Evolutionary conservation across 495 filamentous ascomycete genomes (phyloP).

Genomic region (Echria macrotheca): DNA sequence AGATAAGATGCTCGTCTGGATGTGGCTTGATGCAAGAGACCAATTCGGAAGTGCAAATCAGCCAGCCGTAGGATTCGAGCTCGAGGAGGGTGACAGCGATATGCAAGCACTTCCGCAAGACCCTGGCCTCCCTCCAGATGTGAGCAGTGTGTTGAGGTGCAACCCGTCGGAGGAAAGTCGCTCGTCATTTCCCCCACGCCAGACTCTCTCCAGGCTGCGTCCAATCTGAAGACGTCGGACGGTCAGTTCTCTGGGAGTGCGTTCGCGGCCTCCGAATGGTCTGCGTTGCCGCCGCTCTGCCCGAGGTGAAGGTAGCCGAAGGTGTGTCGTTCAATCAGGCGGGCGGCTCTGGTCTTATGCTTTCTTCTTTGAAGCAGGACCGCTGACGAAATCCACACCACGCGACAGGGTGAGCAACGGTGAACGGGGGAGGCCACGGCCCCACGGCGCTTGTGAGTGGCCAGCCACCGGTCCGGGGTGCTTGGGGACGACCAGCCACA

Average conservation of each 20-base stretch:
- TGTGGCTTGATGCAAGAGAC: not conserved
- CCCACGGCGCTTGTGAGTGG: slow-evolving; percentile 1
- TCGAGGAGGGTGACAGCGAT: slow-evolving; percentile 1
- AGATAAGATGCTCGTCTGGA: slow-evolving; percentile 5
- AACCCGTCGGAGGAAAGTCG: too few relatives aligned
- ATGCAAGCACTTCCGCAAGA: slow-evolving; percentile 10
- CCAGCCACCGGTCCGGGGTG: not conserved
- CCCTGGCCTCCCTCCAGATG: not conserved
- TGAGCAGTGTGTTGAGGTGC: too few relatives aligned
- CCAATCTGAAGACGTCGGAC: too few relatives aligned
- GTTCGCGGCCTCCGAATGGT: too few relatives aligned
- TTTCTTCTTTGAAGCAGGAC: slow-evolving; percentile 6
- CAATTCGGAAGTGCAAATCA: not conserved
- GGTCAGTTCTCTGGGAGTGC: too few relatives aligned
- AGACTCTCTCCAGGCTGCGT: too few relatives aligned
- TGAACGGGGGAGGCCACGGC: slow-evolving; percentile 1
- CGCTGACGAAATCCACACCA: slow-evolving; percentile 7
- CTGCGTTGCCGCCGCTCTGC: too few relatives aligned
- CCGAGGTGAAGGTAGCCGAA: too few relatives aligned
- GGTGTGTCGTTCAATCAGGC: slow-evolving; percentile 7
- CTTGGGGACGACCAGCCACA: slow-evolving; percentile 1
- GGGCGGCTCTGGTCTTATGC: not conserved
- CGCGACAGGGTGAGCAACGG: slow-evolving; percentile 2
- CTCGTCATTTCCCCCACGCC: too few relatives aligned
- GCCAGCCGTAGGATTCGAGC: not conserved